Conservation (phyloP, 1,139 yeast genomes). For the Pneumocystis canis region DNA sequence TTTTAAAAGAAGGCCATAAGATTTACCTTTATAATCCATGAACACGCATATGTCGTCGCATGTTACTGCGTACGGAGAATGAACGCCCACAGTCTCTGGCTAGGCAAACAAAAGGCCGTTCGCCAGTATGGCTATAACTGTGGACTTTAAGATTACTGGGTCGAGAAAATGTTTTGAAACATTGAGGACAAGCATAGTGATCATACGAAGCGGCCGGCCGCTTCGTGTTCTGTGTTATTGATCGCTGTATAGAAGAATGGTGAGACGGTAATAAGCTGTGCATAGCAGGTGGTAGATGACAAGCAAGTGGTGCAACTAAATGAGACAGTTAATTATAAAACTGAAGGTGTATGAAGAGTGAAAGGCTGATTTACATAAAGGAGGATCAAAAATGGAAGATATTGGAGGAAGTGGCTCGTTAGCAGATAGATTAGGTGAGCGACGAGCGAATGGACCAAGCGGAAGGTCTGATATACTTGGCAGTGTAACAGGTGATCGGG, state of each 20-base stretch:
- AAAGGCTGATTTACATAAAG: no score
- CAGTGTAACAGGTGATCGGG: no score
- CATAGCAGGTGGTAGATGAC: no score
- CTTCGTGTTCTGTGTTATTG: background rate
- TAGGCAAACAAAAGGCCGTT: conserved; percentile 59
- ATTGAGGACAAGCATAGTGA: conserved; percentile 41
- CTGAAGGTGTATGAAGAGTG: no score
- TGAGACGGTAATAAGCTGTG: background rate
- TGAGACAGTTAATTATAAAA: no score
- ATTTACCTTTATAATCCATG: conserved; percentile 12
- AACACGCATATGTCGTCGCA: conserved; percentile 48
- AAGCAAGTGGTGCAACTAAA: no score
- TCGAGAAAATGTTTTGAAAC: conserved; percentile 63
- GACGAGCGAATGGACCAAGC: no score
- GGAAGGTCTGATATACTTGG: no score
- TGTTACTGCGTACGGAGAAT: conserved; percentile 68
- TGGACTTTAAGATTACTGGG: conserved; percentile 74
- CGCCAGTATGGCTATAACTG: conserved; percentile 74
- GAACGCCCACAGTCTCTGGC: conserved; percentile 51
- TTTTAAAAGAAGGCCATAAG: no score
- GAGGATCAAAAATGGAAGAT: no score
- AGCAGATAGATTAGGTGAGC: no score
- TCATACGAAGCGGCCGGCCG: background rate
- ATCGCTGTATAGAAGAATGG: background rate
- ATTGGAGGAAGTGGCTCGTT: no score